Conservation (phyloP, 768 basidiomycete species). For the Mycena indigotica region DNA sequence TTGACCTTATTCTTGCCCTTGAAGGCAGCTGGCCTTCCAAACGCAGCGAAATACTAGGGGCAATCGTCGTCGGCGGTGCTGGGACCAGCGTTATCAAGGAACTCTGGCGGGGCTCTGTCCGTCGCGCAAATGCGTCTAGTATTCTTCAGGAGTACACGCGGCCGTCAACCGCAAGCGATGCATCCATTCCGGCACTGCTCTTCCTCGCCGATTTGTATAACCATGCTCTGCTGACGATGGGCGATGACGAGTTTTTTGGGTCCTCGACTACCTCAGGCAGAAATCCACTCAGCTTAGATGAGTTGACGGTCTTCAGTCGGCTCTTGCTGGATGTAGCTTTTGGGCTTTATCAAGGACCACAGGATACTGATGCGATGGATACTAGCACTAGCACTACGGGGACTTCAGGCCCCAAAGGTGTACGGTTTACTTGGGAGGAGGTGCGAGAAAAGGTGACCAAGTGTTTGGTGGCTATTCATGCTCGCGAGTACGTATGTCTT, state of each 20-base stretch:
- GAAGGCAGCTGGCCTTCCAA: conserved; percentile 60
- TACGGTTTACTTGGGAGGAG: conserved; percentile 62
- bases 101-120: conserved; percentile 69
- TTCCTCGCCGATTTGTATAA: conserved; percentile 82
- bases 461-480: conserved; percentile 81
- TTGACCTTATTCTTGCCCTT: conserved; percentile 60
- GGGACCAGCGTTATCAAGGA: conserved; percentile 72
- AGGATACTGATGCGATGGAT: conserved; percentile 34
- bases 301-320: conserved; percentile 73
- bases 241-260: conserved; percentile 96
- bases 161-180: conserved; percentile 37
- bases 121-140: conserved; percentile 39
- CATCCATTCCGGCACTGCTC: conserved; percentile 64
- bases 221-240: conserved; percentile 85
- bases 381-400: conserved; percentile 28
- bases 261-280: conserved; percentile 39
- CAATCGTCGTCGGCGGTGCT: conserved; percentile 48
- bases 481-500: conserved; percentile 71
- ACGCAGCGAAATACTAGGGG: conserved; percentile 59
- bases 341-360: conserved; percentile 55
- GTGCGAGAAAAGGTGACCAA: conserved; percentile 75
- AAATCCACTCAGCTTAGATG: conserved; percentile 83
- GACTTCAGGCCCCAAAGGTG: conserved; percentile 34
- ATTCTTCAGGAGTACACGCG: conserved; percentile 15
- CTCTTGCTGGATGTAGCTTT: conserved; percentile 85